Base-by-base conservation (phyloP, 1,284 basidiomycete genomes). In the Thelephora terrestris region DNA sequence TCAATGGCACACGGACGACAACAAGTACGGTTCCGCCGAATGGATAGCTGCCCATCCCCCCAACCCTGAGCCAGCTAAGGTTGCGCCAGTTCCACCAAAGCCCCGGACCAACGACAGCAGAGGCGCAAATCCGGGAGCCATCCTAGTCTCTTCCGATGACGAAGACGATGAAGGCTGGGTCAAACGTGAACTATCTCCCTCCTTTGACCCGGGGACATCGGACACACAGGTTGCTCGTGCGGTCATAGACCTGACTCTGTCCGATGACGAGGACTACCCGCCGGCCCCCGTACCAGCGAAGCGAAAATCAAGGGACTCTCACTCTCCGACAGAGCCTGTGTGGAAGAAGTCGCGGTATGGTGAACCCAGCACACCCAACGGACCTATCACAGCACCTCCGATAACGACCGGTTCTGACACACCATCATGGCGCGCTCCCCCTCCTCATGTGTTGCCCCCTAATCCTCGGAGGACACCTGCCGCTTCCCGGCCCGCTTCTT, bases 1-100 rank as follows among this genome's bases (percentile, higher is more conserved):
- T 0, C 82, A 92, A 59, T 99, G 96, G 96, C 92, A 95, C 61
- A 92, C 92, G 0, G 71, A 78, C 16, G 91, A 98, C 64, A 79
- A 87, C 66, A 89, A 85, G 62, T 85, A 80, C 58, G 91, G 78
- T 2, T 92, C 90, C 9, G 61, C 69, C 0, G 68, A 62, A 20
- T 93, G 91, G 91, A 75, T 74, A 53, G 71, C 71, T 23, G 59
- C 66, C 1, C 78, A 86, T 62, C 58, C 65, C 24, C 53, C 64
- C 40, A 67, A 66, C 50, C 59, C 60, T 5, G 37, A 50, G 2
- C 34, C 50, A 61, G 46, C 51, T 43, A 47, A 45, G 36, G 47
- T 10, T 32, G 29, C 29, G 14, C 29, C 29, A 12, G 29, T 32
- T 32, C 29, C 7, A 32, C 29, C 29, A 32, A 5, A 32, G 29